A percentile compares a stretch with the other conserved stretches of the same genome.
These are phyloP conservation scores for Nyctanthes arbortristis DNA, from an alignment of 257 asterid genomes.

Conservation along the genomic window DNA sequence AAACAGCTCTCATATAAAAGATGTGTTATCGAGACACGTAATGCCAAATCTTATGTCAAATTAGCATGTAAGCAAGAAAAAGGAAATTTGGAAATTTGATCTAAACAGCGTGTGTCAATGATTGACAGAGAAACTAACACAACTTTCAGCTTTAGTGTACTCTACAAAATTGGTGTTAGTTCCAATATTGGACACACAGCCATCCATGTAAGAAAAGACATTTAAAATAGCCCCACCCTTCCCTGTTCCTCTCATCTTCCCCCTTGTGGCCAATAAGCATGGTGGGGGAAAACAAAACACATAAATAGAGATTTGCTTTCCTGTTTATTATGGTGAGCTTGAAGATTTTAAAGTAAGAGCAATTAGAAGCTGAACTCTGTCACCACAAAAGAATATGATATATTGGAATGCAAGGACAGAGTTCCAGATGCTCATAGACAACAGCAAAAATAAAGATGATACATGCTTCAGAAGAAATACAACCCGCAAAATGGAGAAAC, in stretches of 20 bases:
- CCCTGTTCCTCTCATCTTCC: not conserved
- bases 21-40: not conserved
- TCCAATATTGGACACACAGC: not conserved
- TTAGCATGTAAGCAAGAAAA: conserved; percentile 11
- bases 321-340: not conserved
- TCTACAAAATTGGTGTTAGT: not conserved
- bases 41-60: not conserved
- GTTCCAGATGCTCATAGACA: not conserved
- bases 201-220: not conserved
- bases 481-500: not conserved
- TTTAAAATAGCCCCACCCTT: not conserved
- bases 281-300: not conserved
- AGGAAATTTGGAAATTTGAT: not conserved
- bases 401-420: not conserved
- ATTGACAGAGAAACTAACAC: not conserved
- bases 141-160: not conserved
- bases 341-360: not conserved
- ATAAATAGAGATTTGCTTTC: not conserved
- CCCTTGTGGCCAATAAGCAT: not conserved
- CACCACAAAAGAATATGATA: not conserved
- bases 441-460: not conserved
- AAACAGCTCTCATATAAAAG: not conserved
- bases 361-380: not conserved
- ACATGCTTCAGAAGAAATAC: not conserved
- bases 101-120: not conserved